phyloP scores from a whole-genome alignment of 2,329 filamentous ascomycete species.

The Beauveria sp. region DNA sequence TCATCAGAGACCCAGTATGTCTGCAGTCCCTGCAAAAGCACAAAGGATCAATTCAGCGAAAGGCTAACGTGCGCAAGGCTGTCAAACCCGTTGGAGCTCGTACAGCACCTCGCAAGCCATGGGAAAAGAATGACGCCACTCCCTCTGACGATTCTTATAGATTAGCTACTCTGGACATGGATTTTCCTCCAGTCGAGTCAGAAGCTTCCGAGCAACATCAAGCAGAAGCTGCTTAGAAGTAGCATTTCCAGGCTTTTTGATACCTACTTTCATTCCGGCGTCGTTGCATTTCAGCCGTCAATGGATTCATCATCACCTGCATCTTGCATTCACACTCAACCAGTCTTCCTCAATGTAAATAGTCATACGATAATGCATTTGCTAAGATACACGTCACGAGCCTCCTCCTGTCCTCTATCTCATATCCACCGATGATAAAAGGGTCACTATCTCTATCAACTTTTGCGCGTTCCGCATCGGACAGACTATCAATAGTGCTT shows the following conservation, averaged over 20 bases:
- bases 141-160: constrained; percentile 14
- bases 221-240: constrained; percentile 13
- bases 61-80: constrained; percentile 22
- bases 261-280: background rate
- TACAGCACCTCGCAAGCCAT: constrained; percentile 55
- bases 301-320: background rate
- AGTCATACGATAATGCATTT: constrained; percentile 8
- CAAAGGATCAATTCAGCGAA: background rate
- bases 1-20: constrained; percentile 62
- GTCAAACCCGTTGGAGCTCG: constrained; percentile 41
- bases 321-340: background rate
- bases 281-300: background rate
- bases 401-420: background rate
- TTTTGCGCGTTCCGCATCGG: background rate
- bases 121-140: constrained; percentile 55
- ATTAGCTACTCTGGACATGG: constrained; percentile 23
- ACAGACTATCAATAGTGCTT: background rate
- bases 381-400: constrained; percentile 6
- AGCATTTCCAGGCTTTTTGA: background rate
- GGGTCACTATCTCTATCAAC: background rate
- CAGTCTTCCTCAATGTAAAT: background rate
- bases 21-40: background rate
- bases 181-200: constrained; percentile 29
- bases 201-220: constrained; percentile 26
- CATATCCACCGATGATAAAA: constrained; percentile 6